phyloP scores from a whole-genome alignment of 73 alveolate species.

The Paramecium primaurelia region DNA sequence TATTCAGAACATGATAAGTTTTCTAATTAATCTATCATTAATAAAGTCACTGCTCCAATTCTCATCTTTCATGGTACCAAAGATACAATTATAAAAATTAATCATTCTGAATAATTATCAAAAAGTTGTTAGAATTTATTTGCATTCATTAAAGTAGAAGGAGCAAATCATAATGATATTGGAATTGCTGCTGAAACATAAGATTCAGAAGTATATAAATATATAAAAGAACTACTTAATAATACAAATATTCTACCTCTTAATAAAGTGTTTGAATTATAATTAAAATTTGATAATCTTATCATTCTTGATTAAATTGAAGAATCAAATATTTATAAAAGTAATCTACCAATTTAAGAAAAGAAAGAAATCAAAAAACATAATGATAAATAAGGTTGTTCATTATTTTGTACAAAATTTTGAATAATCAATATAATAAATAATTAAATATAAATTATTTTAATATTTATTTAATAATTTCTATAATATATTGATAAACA shows the following conservation, averaged over 20 bases:
- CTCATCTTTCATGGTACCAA: conserved; percentile 12
- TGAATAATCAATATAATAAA: not conserved
- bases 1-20: not conserved
- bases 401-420: not conserved
- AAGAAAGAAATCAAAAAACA: not conserved
- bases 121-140: not conserved
- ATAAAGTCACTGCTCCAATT: not conserved
- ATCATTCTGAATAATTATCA: not conserved
- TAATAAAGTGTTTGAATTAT: not conserved
- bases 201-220: not conserved
- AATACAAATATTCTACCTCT: not conserved
- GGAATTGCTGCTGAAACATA: not conserved
- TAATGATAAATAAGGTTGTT: not conserved
- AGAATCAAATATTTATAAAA: not conserved
- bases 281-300: not conserved
- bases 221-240: not conserved
- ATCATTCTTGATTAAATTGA: not conserved
- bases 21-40: not conserved
- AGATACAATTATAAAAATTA: not conserved
- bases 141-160: conserved; percentile 7
- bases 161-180: not conserved
- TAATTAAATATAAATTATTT: not conserved
- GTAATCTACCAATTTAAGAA: not conserved
- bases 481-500: too few species aligned
- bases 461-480: not conserved